A percentile compares a stretch with the other conserved stretches of the same genome.
Evolutionary conservation across 139 green algal genomes (phyloP).

Genomic region (Microglena sp.): DNA sequence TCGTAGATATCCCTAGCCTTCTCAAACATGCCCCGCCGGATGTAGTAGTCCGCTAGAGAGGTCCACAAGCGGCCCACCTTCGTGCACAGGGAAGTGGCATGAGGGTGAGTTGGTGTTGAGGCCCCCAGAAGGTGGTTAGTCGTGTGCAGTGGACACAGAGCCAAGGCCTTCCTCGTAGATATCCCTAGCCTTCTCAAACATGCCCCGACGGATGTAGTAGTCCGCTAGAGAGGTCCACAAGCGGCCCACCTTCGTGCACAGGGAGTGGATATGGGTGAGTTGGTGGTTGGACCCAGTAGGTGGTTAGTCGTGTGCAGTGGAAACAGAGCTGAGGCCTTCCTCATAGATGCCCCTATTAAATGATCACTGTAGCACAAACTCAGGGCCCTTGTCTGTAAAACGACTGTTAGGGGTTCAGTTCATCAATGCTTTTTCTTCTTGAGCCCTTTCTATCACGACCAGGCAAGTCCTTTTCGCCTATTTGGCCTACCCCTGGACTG

Average conservation of each 20-base stretch:
- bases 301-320: slow-evolving; percentile 86
- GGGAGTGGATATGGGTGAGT: neutral
- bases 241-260: slow-evolving; percentile 60
- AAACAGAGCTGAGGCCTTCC: slow-evolving; percentile 78
- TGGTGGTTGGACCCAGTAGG: neutral
- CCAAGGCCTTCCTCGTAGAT: slow-evolving; percentile 93
- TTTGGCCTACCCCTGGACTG: too few species aligned
- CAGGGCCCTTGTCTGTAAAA: too few species aligned
- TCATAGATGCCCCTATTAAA: slow-evolving; percentile 91
- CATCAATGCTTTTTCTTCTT: too few species aligned
- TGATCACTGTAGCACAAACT: too few species aligned
- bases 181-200: slow-evolving; percentile 89
- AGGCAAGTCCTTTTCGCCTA: too few species aligned
- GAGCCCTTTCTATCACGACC: too few species aligned
- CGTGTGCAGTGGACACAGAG: slow-evolving; percentile 72
- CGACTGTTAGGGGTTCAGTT: too few species aligned
- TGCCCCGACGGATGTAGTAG: slow-evolving; percentile 88
- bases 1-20: slow-evolving; percentile 95
- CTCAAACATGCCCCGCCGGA: slow-evolving; percentile 88
- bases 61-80: slow-evolving; percentile 92
- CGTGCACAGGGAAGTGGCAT: neutral
- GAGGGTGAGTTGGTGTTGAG: neutral
- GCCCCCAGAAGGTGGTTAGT: slow-evolving; percentile 47
- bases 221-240: slow-evolving; percentile 93
- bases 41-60: slow-evolving; percentile 95